Conservation (phyloP, 2,329 filamentous ascomycete species). For the Trichoderma koningii region DNA sequence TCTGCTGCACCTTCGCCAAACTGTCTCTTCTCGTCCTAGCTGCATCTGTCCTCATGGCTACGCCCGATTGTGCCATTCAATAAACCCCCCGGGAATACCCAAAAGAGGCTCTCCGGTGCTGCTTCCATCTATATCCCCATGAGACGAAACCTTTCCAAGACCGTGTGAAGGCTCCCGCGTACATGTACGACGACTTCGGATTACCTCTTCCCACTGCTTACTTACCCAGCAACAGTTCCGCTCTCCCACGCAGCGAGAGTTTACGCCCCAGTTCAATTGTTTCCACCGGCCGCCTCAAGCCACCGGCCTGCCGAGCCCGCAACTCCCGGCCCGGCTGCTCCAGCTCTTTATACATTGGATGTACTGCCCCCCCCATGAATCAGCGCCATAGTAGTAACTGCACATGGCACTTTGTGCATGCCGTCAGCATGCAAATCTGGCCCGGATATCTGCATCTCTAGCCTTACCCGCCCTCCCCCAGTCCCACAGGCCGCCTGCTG, state of each 20-base stretch:
- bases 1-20: not conserved
- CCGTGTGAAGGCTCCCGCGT: too few relatives aligned
- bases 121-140: too few relatives aligned
- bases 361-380: not conserved
- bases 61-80: constrained; percentile 16
- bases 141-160: too few relatives aligned
- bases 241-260: too few relatives aligned
- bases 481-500: constrained; percentile 6
- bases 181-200: too few relatives aligned
- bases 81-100: not conserved
- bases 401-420: not conserved
- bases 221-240: too few relatives aligned
- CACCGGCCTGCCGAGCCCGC: too few relatives aligned
- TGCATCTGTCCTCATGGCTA: constrained; percentile 10
- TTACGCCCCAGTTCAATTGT: too few relatives aligned
- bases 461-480: constrained; percentile 16
- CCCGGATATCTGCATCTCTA: constrained; percentile 11
- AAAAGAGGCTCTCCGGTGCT: not conserved
- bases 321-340: not conserved
- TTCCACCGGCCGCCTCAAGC: not conserved
- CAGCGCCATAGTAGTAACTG: not conserved
- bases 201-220: too few relatives aligned
- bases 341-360: too few relatives aligned
- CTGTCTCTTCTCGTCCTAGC: constrained; percentile 13
- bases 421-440: constrained; percentile 21